These are phyloP conservation scores for Fusarium pseudograminearum DNA, from an alignment of 2,329 filamentous ascomycete genomes.

Conservation along the genomic window DNA sequence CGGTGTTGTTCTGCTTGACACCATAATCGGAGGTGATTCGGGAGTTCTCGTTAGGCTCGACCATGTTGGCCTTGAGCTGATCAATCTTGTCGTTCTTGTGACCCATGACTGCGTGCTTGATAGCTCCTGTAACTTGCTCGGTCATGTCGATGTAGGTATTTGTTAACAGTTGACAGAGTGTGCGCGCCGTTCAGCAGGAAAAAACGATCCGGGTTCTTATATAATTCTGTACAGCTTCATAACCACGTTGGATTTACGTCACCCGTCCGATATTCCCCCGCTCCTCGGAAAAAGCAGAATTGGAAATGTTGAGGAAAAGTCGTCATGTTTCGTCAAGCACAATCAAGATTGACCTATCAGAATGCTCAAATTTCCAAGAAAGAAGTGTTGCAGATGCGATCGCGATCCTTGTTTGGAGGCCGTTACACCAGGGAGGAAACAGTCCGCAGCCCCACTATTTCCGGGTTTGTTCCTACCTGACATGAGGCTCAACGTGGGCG, in stretches of 20 bases:
- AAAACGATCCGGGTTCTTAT: neutral
- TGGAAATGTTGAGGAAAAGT: constrained; percentile 1
- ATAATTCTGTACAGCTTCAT: neutral
- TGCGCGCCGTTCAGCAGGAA: neutral
- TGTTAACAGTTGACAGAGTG: neutral
- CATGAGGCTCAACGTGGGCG: neutral
- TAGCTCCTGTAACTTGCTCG: constrained; percentile 47
- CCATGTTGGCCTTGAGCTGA: constrained; percentile 70
- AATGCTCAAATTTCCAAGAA: constrained; percentile 13
- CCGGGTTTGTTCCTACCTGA: neutral
- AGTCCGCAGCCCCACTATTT: constrained; percentile 26
- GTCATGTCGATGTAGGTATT: constrained; percentile 33
- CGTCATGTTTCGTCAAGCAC: constrained; percentile 30
- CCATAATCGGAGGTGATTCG: constrained; percentile 83
- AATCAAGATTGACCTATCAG: constrained; percentile 1
- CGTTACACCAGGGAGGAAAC: constrained; percentile 15
- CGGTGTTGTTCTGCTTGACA: constrained; percentile 77
- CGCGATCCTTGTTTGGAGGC: neutral
- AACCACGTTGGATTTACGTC: constrained; percentile 41
- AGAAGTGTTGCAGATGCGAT: neutral
- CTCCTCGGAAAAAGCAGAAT: constrained; percentile 1
- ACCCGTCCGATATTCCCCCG: constrained; percentile 11
- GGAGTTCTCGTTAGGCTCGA: constrained; percentile 68
- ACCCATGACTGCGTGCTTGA: constrained; percentile 58
- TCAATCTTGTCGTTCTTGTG: constrained; percentile 65